These are phyloP conservation scores for Blastocystis sp. DNA, from an alignment of 352 stramenopile species.

Conservation along the genomic window DNA sequence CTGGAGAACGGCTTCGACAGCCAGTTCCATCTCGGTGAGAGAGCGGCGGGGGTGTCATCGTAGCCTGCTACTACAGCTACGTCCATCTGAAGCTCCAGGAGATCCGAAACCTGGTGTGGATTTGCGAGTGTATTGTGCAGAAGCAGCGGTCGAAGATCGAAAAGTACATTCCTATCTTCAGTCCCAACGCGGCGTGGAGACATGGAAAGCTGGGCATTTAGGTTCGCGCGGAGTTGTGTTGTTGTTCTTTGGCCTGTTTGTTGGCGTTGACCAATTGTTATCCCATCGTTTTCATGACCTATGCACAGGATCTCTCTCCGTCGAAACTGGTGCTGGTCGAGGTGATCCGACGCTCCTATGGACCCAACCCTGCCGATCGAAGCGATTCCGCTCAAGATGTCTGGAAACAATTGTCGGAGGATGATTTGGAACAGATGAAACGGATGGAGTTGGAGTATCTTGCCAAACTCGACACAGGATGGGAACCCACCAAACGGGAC, in stretches of 20 bases:
- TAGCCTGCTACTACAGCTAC: conserved; percentile 90
- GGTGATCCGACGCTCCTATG: background rate
- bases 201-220: conserved; percentile 50
- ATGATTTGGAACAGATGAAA: background rate
- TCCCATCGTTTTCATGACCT: conserved; percentile 66
- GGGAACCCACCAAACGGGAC: background rate
- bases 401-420: background rate
- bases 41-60: background rate
- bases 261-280: conserved; percentile 95
- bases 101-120: conserved; percentile 90
- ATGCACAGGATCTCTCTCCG: conserved; percentile 6
- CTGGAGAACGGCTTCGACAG: conserved; percentile 92
- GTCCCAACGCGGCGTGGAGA: conserved; percentile 72
- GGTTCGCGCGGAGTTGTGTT: conserved; percentile 6
- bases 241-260: conserved; percentile 97
- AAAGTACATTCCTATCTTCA: conserved; percentile 82
- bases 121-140: conserved; percentile 79
- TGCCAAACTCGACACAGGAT: background rate
- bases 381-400: conserved; percentile 4
- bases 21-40: conserved; percentile 91
- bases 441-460: background rate
- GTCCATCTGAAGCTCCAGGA: conserved; percentile 99
- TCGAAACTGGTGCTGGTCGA: conserved; percentile 9
- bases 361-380: background rate
- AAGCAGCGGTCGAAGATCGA: conserved; percentile 78